Base-by-base conservation (phyloP, 331 rosid genomes). In the Malus hybrid region DNA sequence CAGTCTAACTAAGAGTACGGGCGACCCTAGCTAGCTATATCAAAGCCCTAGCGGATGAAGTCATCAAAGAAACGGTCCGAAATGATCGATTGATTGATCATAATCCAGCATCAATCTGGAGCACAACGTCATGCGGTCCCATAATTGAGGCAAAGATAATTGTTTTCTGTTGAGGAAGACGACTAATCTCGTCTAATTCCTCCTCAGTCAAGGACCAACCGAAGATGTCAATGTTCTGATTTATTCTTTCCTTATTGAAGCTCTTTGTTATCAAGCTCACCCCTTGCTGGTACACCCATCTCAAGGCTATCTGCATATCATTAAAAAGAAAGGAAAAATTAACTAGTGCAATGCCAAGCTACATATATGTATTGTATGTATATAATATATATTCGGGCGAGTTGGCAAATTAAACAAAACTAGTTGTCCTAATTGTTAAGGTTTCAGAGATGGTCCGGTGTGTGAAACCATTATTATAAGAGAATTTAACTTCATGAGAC, bases 241-340 rank as follows among this genome's bases (percentile, higher is more conserved):
- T 71, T 73, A 84, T 80, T 69, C 87, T 65, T n/a, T 80, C 87
- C 33, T 80, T 78, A 60, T 80, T 72, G 80, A 22, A 81, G 66
- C 87, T 84, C 73, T 84, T 84, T 4, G 64, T 73, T 28, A 80
- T 80, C 10, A 84, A 7, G 72, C 87, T 84, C 67, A 70, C 85
- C 13, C 81, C 83, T 77, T 84, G 85, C 48, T 84, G 85, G 39
- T 73, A 84, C 7, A 77, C 82, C 87, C 87, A 84, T 60, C 87
- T 78, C 81, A 52, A 71, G 27, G 60, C 59, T 54, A 76, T 73
- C 62, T 69, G 29, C 48, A 64, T 6, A 8, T 10, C 46, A 39
- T 3, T 39, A 39, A 39, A 39, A 39, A 39, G 46, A 39, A 39
- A 39, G 46, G 8, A 39, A 10, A 39, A 39, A 28, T 28, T 39